Evolutionary conservation across 2,329 filamentous ascomycete genomes (phyloP), one percentile per base, ranked within the genome.

Genomic region (Teratosphaeria pseudoeucalypti): DNA sequence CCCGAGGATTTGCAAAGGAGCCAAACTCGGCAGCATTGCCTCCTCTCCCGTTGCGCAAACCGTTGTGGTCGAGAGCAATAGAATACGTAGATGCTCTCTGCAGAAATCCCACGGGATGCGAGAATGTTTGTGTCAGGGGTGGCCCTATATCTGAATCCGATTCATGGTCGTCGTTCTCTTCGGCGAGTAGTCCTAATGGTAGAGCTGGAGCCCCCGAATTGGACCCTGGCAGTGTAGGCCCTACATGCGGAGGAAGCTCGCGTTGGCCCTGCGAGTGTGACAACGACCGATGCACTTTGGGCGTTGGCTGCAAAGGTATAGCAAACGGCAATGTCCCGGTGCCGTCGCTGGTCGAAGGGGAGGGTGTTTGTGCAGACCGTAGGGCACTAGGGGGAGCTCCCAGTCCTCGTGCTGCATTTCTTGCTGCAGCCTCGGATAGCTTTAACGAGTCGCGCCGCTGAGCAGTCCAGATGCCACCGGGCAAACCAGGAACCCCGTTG

Each of bases 261-360:
- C 66, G 64, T 60, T 71, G 67, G 9, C 67, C 69, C 57, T 71
- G 92, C 0, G 92, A 97, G 74, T 97, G 97, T 4, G 94, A 97
- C 73, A 96, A 90, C 6, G 94, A 99, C 52, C 94, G 86, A 68
- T 95, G 94, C 1, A 90, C 91, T 74, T 97, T 97, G 1, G 89
- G 89, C 0, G 90, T 94, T 0, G 92, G 91, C 63, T 95, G 89
- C 23, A 95, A 79, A 3, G 91, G 91, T 65, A 95, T 95, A 6
- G 89, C 82, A 68, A 95, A 95, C 0, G 90, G 89, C 58, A 95
- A 88, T 6, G 77, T 74, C 63, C 92, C 81, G 34, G 75, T 47
- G 19, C 66, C 76, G 59, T 77, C 74, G 60, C 70, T 68, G 3
- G 68, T 67, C 34, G 59, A 71, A 62, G 60, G 68, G 49, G 69